phyloP scores from a whole-genome alignment of 73 alveolate genomes.

The Tetrahymena malaccensis region DNA sequence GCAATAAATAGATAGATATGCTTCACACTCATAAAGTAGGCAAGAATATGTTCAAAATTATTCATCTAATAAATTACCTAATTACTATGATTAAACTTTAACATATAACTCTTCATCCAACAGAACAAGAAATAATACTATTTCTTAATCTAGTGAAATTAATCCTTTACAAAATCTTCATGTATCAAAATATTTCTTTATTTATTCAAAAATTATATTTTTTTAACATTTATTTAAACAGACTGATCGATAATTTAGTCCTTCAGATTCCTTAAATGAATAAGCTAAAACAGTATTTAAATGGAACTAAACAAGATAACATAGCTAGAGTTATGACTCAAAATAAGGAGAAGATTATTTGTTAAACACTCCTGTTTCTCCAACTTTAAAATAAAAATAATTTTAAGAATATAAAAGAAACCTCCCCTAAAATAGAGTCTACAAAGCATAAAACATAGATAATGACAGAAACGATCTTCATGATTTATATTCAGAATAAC shows the following conservation, averaged over 20 bases:
- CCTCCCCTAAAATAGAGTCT: not conserved
- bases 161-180: not conserved
- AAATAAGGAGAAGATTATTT: not conserved
- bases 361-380: not conserved
- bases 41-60: not conserved
- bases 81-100: not conserved
- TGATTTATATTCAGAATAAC: not conserved
- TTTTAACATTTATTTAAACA: not conserved
- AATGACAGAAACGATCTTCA: not conserved
- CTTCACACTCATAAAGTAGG: not conserved
- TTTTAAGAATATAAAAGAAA: not conserved
- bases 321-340: not conserved
- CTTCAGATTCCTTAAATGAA: not conserved
- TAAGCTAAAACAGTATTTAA: not conserved
- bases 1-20: not conserved
- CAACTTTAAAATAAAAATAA: not conserved
- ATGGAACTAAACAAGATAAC: not conserved
- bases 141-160: not conserved
- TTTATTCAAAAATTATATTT: not conserved
- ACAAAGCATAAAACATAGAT: not conserved
- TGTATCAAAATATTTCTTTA: not conserved
- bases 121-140: not conserved
- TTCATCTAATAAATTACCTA: not conserved
- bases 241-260: not conserved
- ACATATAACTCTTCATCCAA: not conserved